Conservation (phyloP, 306 rosid genomes). For the Cicer judaicum region DNA sequence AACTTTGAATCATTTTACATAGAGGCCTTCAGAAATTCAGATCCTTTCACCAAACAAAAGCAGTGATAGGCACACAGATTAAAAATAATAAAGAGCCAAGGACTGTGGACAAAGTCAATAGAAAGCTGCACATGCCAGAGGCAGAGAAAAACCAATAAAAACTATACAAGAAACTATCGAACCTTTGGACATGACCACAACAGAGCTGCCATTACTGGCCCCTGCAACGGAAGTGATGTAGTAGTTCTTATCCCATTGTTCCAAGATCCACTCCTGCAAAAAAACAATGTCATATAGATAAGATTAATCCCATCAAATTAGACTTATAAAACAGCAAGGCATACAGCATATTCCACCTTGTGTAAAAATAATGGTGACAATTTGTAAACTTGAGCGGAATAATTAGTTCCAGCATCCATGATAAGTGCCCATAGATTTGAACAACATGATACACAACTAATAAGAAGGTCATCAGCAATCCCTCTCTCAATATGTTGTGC, state of each 20-base stretch:
- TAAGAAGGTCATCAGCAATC: constrained; percentile 89
- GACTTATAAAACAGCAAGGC: constrained; percentile 6
- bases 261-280: constrained; percentile 58
- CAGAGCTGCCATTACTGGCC: constrained; percentile 55
- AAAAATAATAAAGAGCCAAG: constrained; percentile 1
- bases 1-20: neutral
- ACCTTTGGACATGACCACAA: constrained; percentile 62
- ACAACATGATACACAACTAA: constrained; percentile 90
- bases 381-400: constrained; percentile 80
- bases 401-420: constrained; percentile 98
- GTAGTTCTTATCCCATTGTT: constrained; percentile 57
- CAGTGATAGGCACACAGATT: neutral
- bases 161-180: neutral
- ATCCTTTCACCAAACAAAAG: neutral
- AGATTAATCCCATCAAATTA: constrained; percentile 28
- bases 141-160: neutral
- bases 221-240: constrained; percentile 72
- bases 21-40: constrained; percentile 2
- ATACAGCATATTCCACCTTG: constrained; percentile 64
- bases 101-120: neutral
- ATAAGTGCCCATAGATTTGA: constrained; percentile 97
- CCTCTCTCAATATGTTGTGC: constrained; percentile 94
- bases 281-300: constrained; percentile 7
- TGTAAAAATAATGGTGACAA: constrained; percentile 81
- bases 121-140: neutral